Conservation (phyloP, 2,329 filamentous ascomycete species). For the Dothidotthia symphoricarpi region DNA sequence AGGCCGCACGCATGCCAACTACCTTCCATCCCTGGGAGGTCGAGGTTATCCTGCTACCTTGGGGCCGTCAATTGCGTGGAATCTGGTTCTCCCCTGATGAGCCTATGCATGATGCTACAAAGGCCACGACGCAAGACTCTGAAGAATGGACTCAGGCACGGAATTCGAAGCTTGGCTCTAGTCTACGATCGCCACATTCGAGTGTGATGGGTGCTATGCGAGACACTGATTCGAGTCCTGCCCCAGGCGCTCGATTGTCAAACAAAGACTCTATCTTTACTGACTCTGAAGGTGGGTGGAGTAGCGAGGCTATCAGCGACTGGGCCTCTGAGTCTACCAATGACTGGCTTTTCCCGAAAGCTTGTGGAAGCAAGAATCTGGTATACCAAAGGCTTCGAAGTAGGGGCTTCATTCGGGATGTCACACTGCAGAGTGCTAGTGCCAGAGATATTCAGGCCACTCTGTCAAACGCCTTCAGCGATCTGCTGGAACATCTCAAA, state of each 20-base stretch:
- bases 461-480: constrained; percentile 62
- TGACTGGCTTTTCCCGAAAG: constrained; percentile 67
- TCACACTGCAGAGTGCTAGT: constrained; percentile 62
- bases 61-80: constrained; percentile 55
- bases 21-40: constrained; percentile 66
- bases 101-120: constrained; percentile 38
- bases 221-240: constrained; percentile 28
- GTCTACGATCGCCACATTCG: constrained; percentile 4
- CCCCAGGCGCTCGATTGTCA: constrained; percentile 10
- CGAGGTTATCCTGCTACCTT: constrained; percentile 74
- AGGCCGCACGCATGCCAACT: constrained; percentile 60
- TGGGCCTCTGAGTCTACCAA: constrained; percentile 48
- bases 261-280: constrained; percentile 20
- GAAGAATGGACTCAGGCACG: constrained; percentile 50
- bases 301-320: constrained; percentile 48
- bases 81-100: constrained; percentile 53
- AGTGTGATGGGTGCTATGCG: constrained; percentile 5
- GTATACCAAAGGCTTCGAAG: constrained; percentile 72
- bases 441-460: constrained; percentile 66
- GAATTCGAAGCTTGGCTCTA: constrained; percentile 12
- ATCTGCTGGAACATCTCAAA: constrained; percentile 44
- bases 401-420: constrained; percentile 66
- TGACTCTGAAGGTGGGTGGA: constrained; percentile 49
- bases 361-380: constrained; percentile 61
- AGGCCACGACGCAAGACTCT: constrained; percentile 41